These are phyloP conservation scores for Mrakia blollopis DNA, from an alignment of 768 basidiomycete genomes.

Conservation along the genomic window DNA sequence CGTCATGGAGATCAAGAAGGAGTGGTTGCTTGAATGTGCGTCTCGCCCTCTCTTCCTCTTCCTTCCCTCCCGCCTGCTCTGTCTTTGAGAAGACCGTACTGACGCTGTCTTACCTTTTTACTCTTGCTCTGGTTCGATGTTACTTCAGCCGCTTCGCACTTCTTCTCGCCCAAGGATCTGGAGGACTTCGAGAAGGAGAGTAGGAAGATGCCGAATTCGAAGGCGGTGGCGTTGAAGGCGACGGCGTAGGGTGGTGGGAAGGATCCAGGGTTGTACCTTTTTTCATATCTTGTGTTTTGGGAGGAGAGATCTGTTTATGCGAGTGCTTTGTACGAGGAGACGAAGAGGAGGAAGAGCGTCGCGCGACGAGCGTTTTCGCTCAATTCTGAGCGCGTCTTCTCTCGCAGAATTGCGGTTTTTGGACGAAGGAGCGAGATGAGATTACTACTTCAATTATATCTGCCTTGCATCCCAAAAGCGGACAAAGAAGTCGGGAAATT, in stretches of 20 bases:
- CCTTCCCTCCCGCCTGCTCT: background rate
- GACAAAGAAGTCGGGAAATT: too few relatives aligned
- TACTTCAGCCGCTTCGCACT: constrained; percentile 26
- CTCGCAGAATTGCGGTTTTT: too few relatives aligned
- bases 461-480: too few relatives aligned
- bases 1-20: constrained; percentile 96
- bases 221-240: constrained; percentile 27
- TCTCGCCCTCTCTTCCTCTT: constrained; percentile 23
- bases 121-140: background rate
- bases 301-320: too few relatives aligned
- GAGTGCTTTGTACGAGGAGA: too few relatives aligned
- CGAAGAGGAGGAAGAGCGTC: too few relatives aligned
- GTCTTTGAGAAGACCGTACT: background rate
- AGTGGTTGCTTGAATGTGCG: constrained; percentile 85
- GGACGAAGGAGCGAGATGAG: too few relatives aligned
- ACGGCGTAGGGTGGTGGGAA: background rate
- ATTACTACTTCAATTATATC: too few relatives aligned
- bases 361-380: too few relatives aligned
- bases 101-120: background rate
- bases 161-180: constrained; percentile 31
- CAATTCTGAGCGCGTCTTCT: too few relatives aligned
- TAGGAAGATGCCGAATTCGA: constrained; percentile 32
- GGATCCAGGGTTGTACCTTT: background rate
- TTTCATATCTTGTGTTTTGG: too few relatives aligned
- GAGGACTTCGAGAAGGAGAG: constrained; percentile 31